Conservation (phyloP, 2,329 filamentous ascomycete genomes). For the Aphanocladium album region DNA sequence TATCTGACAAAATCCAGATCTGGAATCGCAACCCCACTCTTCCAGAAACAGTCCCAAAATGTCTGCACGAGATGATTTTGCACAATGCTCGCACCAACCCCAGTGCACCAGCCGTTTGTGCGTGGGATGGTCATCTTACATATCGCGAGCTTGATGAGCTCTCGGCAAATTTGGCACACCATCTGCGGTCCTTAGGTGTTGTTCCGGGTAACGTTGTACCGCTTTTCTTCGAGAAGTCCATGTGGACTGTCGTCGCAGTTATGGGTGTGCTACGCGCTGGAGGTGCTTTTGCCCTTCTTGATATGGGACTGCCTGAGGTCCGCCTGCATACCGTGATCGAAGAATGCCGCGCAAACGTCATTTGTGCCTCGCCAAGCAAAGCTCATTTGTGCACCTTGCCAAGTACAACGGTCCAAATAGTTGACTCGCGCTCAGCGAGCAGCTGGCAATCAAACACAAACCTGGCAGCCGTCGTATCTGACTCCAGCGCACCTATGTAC, state of each 20-base stretch:
- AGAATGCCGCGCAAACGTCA: constrained; percentile 28
- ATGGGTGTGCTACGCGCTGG: background rate
- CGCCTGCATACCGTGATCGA: background rate
- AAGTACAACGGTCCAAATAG: background rate
- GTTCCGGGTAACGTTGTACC: background rate
- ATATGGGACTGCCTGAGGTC: background rate
- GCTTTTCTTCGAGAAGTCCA: background rate
- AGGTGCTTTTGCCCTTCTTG: background rate
- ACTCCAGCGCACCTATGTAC: background rate
- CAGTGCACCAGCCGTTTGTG: background rate
- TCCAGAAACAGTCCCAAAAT: background rate
- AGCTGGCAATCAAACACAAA: background rate
- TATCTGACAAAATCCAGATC: background rate
- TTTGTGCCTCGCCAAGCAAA: constrained; percentile 18
- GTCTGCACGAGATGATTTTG: background rate
- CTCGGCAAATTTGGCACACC: background rate
- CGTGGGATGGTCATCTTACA: background rate
- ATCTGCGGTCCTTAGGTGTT: background rate
- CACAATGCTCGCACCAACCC: background rate
- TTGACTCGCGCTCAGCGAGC: background rate
- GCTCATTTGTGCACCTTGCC: background rate
- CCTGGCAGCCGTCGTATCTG: too few species aligned
- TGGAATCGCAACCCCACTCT: background rate
- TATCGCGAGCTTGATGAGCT: background rate
- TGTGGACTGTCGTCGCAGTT: background rate